Conservation (phyloP, 2,329 filamentous ascomycete species). For the Aspergillus pseudoterreus region DNA sequence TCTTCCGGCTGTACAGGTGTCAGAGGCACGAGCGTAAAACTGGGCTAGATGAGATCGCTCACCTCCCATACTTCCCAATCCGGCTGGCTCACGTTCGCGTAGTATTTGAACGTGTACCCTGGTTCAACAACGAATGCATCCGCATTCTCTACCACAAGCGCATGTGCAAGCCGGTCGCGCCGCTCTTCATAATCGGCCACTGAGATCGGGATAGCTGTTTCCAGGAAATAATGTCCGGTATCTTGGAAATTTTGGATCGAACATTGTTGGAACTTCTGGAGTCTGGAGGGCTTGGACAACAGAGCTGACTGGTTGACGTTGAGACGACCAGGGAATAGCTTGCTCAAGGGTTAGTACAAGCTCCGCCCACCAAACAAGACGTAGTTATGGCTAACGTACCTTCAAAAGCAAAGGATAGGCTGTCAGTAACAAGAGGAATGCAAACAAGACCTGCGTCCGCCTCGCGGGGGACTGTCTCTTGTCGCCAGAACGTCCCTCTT, state of each 20-base stretch:
- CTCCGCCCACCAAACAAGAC: too few species aligned
- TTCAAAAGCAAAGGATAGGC: too few species aligned
- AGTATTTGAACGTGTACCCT: slow-evolving; percentile 63
- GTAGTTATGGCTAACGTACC: too few species aligned
- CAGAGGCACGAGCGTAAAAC: too few species aligned
- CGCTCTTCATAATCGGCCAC: slow-evolving; percentile 53
- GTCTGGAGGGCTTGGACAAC: not conserved
- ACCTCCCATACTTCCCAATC: slow-evolving; percentile 61
- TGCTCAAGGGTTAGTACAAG: too few species aligned
- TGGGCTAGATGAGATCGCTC: too few species aligned
- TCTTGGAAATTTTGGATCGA: slow-evolving; percentile 50
- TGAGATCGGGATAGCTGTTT: slow-evolving; percentile 45
- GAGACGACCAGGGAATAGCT: not conserved
- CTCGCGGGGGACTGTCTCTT: too few species aligned
- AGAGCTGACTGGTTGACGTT: not conserved
- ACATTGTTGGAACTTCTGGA: slow-evolving; percentile 43
- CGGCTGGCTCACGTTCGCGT: slow-evolving; percentile 57
- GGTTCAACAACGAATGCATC: slow-evolving; percentile 63
- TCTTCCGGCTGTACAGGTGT: slow-evolving; percentile 51
- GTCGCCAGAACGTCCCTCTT: too few species aligned
- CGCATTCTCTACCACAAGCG: slow-evolving; percentile 48
- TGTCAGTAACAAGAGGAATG: too few species aligned
- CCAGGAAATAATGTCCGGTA: slow-evolving; percentile 16
- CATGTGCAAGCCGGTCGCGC: slow-evolving; percentile 54
- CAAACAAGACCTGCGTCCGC: too few species aligned